phyloP scores from a whole-genome alignment of 2,329 filamentous ascomycete genomes.

The Thermoascus crustaceus region DNA sequence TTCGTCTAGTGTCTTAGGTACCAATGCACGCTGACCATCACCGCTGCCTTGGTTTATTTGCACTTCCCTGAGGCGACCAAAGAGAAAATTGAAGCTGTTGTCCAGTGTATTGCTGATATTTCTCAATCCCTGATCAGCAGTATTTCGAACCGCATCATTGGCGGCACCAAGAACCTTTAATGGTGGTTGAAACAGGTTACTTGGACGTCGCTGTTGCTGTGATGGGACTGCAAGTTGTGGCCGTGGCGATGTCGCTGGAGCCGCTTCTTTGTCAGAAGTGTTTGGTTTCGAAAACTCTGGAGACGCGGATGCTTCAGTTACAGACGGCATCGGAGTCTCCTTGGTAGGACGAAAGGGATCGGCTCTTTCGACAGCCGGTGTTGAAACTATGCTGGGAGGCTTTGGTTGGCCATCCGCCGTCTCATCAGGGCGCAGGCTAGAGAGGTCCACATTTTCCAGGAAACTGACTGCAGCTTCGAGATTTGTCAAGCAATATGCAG shows the following conservation, averaged over 20 bases:
- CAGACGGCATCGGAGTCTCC: conserved; percentile 18
- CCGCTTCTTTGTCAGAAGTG: conserved; percentile 16
- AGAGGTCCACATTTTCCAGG: conserved; percentile 87
- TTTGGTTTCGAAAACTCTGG: conserved; percentile 22
- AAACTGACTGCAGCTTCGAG: conserved; percentile 92
- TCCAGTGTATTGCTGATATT: conserved; percentile 85
- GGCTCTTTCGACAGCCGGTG: conserved; percentile 16
- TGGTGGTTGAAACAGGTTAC: conserved; percentile 77
- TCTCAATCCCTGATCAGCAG: conserved; percentile 85
- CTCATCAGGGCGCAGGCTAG: conserved; percentile 77
- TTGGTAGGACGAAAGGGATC: conserved; percentile 19
- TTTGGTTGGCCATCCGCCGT: conserved; percentile 60
- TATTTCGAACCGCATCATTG: conserved; percentile 75
- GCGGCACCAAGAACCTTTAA: conserved; percentile 73
- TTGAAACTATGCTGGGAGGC: conserved; percentile 28
- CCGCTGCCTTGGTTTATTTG: conserved; percentile 43
- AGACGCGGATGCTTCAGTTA: conserved; percentile 21
- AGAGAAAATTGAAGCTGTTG: conserved; percentile 86
- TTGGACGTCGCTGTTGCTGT: conserved; percentile 65
- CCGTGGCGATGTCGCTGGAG: conserved; percentile 27
- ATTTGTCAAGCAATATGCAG: conserved; percentile 93
- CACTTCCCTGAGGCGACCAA: conserved; percentile 73
- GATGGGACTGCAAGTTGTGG: conserved; percentile 20
- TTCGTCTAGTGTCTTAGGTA: conserved; percentile 89
- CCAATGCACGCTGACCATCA: conserved; percentile 35